These are phyloP conservation scores for Apophysomyces ossiformis DNA, from an alignment of 371 early-diverging fungal genomes.

Conservation along the genomic window DNA sequence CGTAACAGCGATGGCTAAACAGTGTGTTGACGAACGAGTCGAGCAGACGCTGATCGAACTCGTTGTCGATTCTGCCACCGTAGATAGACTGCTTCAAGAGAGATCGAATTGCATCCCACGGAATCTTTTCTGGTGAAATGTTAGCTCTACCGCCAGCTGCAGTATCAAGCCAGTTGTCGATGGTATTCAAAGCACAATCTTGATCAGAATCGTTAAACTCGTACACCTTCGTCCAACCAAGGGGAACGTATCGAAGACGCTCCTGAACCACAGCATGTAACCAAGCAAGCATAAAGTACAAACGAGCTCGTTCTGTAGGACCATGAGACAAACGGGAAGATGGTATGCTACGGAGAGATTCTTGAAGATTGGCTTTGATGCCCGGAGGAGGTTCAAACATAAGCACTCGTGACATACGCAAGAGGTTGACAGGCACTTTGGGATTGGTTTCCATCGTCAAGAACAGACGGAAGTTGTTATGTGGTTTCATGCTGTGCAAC, in stretches of 20 bases:
- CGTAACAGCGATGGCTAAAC: constrained; percentile 85
- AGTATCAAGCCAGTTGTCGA: constrained; percentile 90
- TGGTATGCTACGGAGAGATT: constrained; percentile 78
- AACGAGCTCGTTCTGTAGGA: constrained; percentile 86
- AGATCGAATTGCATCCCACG: constrained; percentile 92
- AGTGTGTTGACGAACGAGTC: constrained; percentile 88
- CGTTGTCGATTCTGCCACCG: constrained; percentile 96
- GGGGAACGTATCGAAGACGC: constrained; percentile 93
- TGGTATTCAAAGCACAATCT: constrained; percentile 86
- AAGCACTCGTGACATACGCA: constrained; percentile 90
- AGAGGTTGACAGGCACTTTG: constrained; percentile 91
- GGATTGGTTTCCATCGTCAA: constrained; percentile 98
- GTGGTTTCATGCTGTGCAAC: constrained; percentile 84
- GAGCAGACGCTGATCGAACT: constrained; percentile 86
- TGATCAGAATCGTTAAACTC: constrained; percentile 98
- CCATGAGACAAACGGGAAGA: constrained; percentile 63
- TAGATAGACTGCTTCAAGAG: constrained; percentile 91
- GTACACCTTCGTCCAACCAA: constrained; percentile 97
- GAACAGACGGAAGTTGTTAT: constrained; percentile 90
- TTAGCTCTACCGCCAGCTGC: constrained; percentile 86
- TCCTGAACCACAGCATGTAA: constrained; percentile 94
- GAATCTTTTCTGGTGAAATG: constrained; percentile 93
- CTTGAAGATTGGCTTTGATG: constrained; percentile 91
- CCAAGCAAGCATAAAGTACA: constrained; percentile 97
- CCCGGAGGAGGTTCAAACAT: constrained; percentile 98